phyloP scores from a whole-genome alignment of 2,329 filamentous ascomycete genomes.

The Trichoderma sp. region DNA sequence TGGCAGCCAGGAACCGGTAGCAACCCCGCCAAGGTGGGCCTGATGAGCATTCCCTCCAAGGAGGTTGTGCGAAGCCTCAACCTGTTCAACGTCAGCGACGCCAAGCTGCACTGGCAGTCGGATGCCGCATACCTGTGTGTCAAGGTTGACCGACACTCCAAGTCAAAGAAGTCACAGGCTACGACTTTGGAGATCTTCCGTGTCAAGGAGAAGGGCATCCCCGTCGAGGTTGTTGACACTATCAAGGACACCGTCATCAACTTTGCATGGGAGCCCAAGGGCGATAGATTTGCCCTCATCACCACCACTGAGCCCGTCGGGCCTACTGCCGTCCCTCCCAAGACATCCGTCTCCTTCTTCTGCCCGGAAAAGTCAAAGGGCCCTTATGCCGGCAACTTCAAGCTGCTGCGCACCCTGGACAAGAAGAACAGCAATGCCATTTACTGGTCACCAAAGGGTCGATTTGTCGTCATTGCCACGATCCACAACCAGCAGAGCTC shows the following conservation, averaged over 20 bases:
- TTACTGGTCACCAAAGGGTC: slow-evolving; percentile 95
- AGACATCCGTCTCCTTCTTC: slow-evolving; percentile 95
- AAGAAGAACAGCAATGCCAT: slow-evolving; percentile 99
- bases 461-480: slow-evolving; percentile 92
- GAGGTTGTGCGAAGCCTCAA: slow-evolving; percentile 92
- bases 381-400: slow-evolving; percentile 81
- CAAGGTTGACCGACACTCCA: slow-evolving; percentile 98
- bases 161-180: slow-evolving; percentile 96
- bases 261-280: slow-evolving; percentile 99
- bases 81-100: slow-evolving; percentile 95
- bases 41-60: slow-evolving; percentile 96
- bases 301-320: slow-evolving; percentile 81
- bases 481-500: slow-evolving; percentile 90
- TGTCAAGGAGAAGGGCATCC: slow-evolving; percentile 93
- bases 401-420: slow-evolving; percentile 88
- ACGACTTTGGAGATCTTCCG: slow-evolving; percentile 99
- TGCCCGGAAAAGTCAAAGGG: slow-evolving; percentile 93
- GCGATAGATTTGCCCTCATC: slow-evolving; percentile 95
- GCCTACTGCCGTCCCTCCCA: slow-evolving; percentile 79
- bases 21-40: slow-evolving; percentile 92
- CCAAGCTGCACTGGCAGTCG: slow-evolving; percentile 98
- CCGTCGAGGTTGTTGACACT: slow-evolving; percentile 94
- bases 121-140: slow-evolving; percentile 92
- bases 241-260: slow-evolving; percentile 99
- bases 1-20: slow-evolving; percentile 98